Base-by-base conservation (phyloP, 768 basidiomycete genomes). In the Paxillus rubicundulus region DNA sequence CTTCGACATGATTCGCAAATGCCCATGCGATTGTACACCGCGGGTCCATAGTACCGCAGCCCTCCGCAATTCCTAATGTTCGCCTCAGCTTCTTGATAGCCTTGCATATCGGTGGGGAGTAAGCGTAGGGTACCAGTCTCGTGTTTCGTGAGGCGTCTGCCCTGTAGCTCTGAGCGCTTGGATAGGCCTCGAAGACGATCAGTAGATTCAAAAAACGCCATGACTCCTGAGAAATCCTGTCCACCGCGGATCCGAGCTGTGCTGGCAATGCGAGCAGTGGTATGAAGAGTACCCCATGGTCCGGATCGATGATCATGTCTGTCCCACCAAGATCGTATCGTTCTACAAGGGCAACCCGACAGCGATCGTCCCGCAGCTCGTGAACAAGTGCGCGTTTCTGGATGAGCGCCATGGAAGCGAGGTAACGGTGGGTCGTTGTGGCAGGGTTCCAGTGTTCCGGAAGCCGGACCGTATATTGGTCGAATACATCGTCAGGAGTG, bases 121-220 rank as follows among this genome's bases (percentile, higher is more conserved):
- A 89, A 0, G 83, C 79, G 48, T 75, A 74, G 8, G 57, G 67
- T 0, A 18, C 18, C 4, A 42, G 44, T 47, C 54, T 54, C 5
- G 30, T n/a, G 9, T 43, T 53, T 46, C 55, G 47, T n/a, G 45
- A 49, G 46, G 24, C 49, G 18, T 51, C 52, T 16, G 21, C 45
- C 41, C 56, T 62, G 66, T 55, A 70, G 71, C 27, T 64, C 76
- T 74, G 50, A 4, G 74, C 71, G 14, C 74, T 73, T 5, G 84
- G 81, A 56, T 84, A 89, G 4, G 80, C 86, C 59, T 87, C 87
- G 48, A 92, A 80, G 12, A 92, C 52, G 34, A 91, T 61, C 2
- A 86, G 71, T 3, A 91, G 49, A 24, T 70, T 68, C 9, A 63
- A 59, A 62, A 79, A 91, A 20, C 74, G 71, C 85, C 85, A 87